Evolutionary conservation across 2,329 filamentous ascomycete species (phyloP).

Genomic region (Sporothrix humicola): DNA sequence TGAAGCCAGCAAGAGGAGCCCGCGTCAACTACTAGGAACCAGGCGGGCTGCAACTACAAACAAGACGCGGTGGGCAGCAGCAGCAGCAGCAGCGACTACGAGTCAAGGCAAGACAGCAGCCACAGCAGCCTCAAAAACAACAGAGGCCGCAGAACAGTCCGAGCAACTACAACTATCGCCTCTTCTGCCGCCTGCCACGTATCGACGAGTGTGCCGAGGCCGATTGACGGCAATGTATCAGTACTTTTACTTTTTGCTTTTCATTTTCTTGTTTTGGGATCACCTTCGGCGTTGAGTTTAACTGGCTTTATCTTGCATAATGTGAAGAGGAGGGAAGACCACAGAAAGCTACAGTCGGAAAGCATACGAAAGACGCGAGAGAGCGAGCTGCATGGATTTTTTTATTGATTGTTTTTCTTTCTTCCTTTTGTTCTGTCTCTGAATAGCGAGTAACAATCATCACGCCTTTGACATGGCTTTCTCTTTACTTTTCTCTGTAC

Average conservation of each 20-base stretch:
- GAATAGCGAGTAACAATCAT: background rate
- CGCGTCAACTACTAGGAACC: conserved; percentile 29
- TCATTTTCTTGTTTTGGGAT: background rate
- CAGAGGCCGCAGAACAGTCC: too few relatives aligned
- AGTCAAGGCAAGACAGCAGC: conserved; percentile 8
- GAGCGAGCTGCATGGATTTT: conserved; percentile 7
- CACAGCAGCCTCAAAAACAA: background rate
- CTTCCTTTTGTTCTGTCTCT: background rate
- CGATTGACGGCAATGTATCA: conserved; percentile 19
- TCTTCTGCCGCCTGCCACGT: background rate
- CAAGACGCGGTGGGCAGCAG: too few relatives aligned
- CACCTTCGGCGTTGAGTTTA: background rate
- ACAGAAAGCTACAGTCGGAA: background rate
- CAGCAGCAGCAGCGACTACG: background rate
- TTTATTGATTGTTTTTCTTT: background rate
- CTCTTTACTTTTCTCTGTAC: background rate
- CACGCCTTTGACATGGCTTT: conserved; percentile 2
- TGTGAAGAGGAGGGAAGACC: background rate
- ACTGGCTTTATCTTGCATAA: background rate
- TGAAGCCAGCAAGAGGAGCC: background rate
- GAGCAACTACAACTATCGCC: background rate
- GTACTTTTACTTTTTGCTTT: background rate
- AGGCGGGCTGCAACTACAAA: background rate
- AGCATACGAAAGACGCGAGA: background rate
- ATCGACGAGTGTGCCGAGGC: conserved; percentile 28